Percentiles rank a stretch among this genome's conserved stretches.
These are phyloP conservation scores for Articulospora tetracladia DNA, from an alignment of 495 filamentous ascomycete genomes.

Conservation along the genomic window DNA sequence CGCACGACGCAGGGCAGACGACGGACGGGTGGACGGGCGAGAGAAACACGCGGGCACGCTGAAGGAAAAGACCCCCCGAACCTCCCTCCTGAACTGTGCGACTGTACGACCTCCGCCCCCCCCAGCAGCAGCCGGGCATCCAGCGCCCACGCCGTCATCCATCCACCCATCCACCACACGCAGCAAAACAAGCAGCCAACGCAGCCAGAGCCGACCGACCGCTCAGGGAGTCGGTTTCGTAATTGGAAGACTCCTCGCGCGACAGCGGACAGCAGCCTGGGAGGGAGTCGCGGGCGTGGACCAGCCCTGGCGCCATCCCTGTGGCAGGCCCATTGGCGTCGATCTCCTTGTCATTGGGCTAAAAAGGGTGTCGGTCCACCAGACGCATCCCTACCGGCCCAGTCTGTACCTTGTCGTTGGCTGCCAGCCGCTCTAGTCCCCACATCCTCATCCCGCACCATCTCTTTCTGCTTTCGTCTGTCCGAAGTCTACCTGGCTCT, in stretches of 20 bases:
- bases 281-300: conserved; percentile 1
- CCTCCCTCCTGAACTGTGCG: too few species aligned
- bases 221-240: conserved; percentile 3
- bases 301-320: not conserved
- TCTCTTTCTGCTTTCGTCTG: conserved; percentile 16
- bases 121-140: too few species aligned
- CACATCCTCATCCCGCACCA: conserved; percentile 18
- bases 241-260: conserved; percentile 16
- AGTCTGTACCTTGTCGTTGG: conserved; percentile 11
- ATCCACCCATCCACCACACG: too few species aligned
- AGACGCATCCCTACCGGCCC: conserved; percentile 2
- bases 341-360: conserved; percentile 19
- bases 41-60: too few species aligned
- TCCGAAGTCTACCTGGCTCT: conserved; percentile 21
- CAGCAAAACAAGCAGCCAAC: not conserved
- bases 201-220: not conserved
- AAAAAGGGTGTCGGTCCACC: conserved; percentile 4
- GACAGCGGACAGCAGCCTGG: not conserved
- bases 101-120: too few species aligned
- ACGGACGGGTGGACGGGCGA: too few species aligned
- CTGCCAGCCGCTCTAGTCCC: conserved; percentile 10
- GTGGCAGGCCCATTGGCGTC: conserved; percentile 7
- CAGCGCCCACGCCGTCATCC: too few species aligned
- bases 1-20: too few species aligned
- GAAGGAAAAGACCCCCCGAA: too few species aligned